Conservation (phyloP, 306 rosid genomes). For the Trifolium subterraneum region DNA sequence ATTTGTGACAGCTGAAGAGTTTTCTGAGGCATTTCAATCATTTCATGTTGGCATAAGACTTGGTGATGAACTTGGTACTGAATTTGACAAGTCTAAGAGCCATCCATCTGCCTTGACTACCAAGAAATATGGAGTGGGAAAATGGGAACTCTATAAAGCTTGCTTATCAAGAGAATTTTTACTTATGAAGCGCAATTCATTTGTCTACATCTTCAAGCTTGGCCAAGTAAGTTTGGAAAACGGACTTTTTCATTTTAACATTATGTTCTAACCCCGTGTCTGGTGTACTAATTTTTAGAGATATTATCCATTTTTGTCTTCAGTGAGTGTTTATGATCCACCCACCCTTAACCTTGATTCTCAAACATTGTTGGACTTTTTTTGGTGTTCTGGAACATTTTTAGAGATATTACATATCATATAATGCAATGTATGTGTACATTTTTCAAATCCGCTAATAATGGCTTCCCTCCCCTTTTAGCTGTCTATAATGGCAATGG, state of each 20-base stretch:
- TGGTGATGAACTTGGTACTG: constrained; percentile 50
- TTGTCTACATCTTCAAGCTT: constrained; percentile 61
- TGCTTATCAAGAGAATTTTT: constrained; percentile 63
- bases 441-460: not conserved
- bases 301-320: not conserved
- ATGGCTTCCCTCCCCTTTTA: not conserved
- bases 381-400: no score
- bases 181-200: constrained; percentile 72
- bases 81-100: constrained; percentile 65
- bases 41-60: constrained; percentile 56
- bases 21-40: constrained; percentile 50
- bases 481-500: constrained; percentile 51
- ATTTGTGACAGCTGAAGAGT: constrained; percentile 55
- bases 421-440: no score
- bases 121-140: constrained; percentile 55
- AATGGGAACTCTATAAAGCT: constrained; percentile 57
- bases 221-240: constrained; percentile 55
- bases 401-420: no score
- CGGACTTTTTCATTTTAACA: constrained; percentile 9
- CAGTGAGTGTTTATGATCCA: no score
- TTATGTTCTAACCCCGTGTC: not conserved
- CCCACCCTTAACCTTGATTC: no score
- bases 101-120: constrained; percentile 64
- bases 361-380: no score
- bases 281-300: no score